Conservation (phyloP, 106 monocot species). For the Phalaenopsis equestris region DNA sequence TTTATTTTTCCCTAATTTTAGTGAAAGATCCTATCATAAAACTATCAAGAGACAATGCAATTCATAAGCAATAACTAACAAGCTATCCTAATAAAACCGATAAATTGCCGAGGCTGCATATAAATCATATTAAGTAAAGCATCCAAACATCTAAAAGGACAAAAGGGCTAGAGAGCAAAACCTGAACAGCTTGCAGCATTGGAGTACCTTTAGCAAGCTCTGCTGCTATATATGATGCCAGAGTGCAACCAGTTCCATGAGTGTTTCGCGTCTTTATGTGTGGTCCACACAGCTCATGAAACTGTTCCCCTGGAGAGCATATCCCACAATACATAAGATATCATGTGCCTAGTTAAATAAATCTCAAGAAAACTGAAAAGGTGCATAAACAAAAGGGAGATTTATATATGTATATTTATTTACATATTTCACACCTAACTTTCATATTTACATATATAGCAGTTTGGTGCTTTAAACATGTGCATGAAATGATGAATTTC, state of each 20-base stretch:
- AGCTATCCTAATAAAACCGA: neutral
- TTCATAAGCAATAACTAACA: neutral
- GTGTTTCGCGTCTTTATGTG: conserved; percentile 76
- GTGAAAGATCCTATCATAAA: too few relatives aligned
- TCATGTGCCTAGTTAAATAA: neutral
- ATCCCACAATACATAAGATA: neutral
- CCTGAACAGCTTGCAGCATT: conserved; percentile 86
- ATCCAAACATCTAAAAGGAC: neutral
- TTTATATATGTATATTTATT: too few relatives aligned
- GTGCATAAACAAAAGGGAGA: neutral
- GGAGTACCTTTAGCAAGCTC: conserved; percentile 86
- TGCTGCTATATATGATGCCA: conserved; percentile 94
- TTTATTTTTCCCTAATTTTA: too few relatives aligned
- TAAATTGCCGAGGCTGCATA: neutral
- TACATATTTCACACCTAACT: too few relatives aligned
- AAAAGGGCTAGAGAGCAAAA: conserved; percentile 5
- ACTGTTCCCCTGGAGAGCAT: conserved; percentile 47
- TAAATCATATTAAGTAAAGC: neutral
- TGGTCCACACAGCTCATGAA: conserved; percentile 58
- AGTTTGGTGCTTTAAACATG: too few relatives aligned
- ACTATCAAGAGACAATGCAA: neutral
- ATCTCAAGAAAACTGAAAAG: conserved; percentile 5
- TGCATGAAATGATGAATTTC: too few relatives aligned
- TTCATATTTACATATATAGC: too few relatives aligned
- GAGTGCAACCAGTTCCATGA: conserved; percentile 96